Evolutionary conservation across 345 rosid genomes (phyloP), one percentile per base, ranked within the genome.

Genomic region (Rubroshorea leprosula): DNA sequence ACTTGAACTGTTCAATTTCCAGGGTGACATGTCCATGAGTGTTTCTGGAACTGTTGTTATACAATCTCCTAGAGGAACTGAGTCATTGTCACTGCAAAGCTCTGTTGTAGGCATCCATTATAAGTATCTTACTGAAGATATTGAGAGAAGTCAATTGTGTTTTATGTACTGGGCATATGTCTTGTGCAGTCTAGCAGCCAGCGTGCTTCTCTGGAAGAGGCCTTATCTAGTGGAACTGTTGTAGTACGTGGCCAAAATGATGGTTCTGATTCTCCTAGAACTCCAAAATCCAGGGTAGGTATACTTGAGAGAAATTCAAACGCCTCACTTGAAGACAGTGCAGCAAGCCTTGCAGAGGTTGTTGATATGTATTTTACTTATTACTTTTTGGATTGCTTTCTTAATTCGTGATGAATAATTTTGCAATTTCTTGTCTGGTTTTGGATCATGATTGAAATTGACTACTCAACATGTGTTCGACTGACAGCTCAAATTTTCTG

Each of bases 41-140:
- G 95, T n/a, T n/a, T n/a, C n/a, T n/a, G n/a, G 97, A 83, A 93
- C 99, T 62, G 83, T 93, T 68, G 96, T 93, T 35, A 68, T 93
- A 61, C 75, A 96, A 62, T 65, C 86, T 72, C 83, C 94, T 14
- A 83, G 71, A 68, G 85, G 78, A 73, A 84, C 90, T 63, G 84
- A 69, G 27, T 54, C 86, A 46, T 38, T 72, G 18, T n/a, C n/a
- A 70, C 77, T 73, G 82, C 86, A 73, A 70, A 76, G 77, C 67
- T 68, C 74, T 65, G 62, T 57, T 83, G 99, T 93, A 85, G 57
- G 71, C 43, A 64, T 41, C 55, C 18, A 52, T 15, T 61, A 20
- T 51, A 22, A 16, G 18, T 54, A 7, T 43, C 41, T 38, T 47
- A 51, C 17, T 43, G 39, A 45, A 31, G 29, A 22, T 50, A 57